Percentiles rank a stretch among this genome's conserved stretches.
These are phyloP conservation scores for Scheffersomyces segobiensis DNA, from an alignment of 1,139 yeast species.

Conservation along the genomic window DNA sequence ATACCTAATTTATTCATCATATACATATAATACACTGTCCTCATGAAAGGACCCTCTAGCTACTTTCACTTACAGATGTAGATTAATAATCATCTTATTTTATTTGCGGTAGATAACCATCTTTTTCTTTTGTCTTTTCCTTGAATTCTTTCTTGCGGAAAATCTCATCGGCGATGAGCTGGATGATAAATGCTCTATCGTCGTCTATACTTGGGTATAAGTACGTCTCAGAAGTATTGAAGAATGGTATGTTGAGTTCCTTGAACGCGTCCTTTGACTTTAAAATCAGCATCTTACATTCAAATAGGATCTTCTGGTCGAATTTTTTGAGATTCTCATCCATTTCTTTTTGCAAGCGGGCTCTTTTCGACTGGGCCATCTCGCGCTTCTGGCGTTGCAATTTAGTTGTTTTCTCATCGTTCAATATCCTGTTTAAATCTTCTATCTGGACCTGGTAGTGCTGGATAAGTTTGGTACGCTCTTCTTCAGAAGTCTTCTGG, in stretches of 20 bases:
- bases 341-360: constrained; percentile 5
- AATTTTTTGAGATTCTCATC: constrained; percentile 13
- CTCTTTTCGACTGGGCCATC: background rate
- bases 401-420: background rate
- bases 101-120: background rate
- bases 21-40: constrained; percentile 7
- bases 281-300: constrained; percentile 17
- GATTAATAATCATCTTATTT: constrained; percentile 1
- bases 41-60: constrained; percentile 15
- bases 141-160: constrained; percentile 5
- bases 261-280: constrained; percentile 17
- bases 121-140: background rate
- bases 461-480: background rate
- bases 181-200: constrained; percentile 25
- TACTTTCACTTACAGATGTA: background rate
- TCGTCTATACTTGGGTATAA: constrained; percentile 23
- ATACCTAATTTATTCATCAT: background rate
- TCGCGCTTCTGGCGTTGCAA: background rate
- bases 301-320: constrained; percentile 17
- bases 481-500: background rate
- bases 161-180: constrained; percentile 3
- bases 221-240: constrained; percentile 18
- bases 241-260: constrained; percentile 26
- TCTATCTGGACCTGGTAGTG: background rate
- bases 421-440: background rate